Percentiles rank a stretch among this genome's conserved stretches.
Conservation (phyloP, 2,329 filamentous ascomycete species). For the Mariannaea elegans region DNA sequence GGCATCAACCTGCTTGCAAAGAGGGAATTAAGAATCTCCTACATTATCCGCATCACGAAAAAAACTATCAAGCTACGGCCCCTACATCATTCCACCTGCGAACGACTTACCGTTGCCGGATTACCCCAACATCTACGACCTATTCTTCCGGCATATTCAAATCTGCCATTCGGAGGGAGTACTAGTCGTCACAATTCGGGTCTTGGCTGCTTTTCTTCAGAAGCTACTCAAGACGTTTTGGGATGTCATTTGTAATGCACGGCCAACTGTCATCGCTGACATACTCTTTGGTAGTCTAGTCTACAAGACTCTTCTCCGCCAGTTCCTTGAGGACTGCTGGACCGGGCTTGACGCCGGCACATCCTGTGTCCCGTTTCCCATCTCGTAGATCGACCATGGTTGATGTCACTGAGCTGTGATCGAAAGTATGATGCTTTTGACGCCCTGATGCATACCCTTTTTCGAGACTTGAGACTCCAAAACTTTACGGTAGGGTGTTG, state of each 20-base stretch:
- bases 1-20: too few species aligned
- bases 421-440: constrained; percentile 84
- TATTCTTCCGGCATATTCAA: constrained; percentile 65
- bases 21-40: too few species aligned
- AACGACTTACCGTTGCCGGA: too few species aligned
- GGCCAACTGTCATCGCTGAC: constrained; percentile 83
- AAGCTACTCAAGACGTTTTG: constrained; percentile 85
- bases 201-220: constrained; percentile 75
- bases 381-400: constrained; percentile 82
- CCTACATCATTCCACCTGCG: too few species aligned
- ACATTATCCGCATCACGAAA: too few species aligned
- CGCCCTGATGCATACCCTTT: constrained; percentile 78
- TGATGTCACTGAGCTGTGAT: constrained; percentile 78
- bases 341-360: constrained; percentile 51
- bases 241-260: constrained; percentile 85
- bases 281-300: constrained; percentile 79
- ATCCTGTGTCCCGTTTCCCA: constrained; percentile 68
- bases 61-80: too few species aligned
- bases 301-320: constrained; percentile 68
- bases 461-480: constrained; percentile 75
- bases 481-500: constrained; percentile 50
- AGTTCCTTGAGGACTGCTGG: constrained; percentile 62
- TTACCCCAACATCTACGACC: constrained; percentile 71
- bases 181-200: constrained; percentile 74
- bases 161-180: constrained; percentile 62